Conservation (phyloP, 1,284 basidiomycete species). For the Apiotrichum montevideense region DNA sequence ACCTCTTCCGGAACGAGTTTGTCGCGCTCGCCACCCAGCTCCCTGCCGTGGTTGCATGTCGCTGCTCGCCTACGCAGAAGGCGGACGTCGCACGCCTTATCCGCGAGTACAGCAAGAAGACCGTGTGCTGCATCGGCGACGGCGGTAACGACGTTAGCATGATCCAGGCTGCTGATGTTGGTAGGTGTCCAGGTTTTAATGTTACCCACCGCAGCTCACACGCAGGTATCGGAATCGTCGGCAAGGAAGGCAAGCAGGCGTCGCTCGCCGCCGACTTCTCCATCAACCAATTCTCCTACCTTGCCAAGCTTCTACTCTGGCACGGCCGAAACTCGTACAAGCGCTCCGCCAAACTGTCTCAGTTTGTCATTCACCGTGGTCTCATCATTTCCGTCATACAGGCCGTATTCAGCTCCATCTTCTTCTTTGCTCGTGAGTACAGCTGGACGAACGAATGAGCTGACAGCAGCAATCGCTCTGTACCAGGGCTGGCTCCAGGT, state of each 20-base stretch:
- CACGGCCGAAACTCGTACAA: conserved; percentile 94
- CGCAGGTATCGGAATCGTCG: conserved; percentile 90
- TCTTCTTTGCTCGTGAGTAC: conserved; percentile 79
- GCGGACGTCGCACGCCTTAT: conserved; percentile 94
- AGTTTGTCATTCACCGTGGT: conserved; percentile 97
- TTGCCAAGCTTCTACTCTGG: conserved; percentile 87
- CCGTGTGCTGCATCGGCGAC: conserved; percentile 97
- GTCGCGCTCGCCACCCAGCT: conserved; percentile 93
- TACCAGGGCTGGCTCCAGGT: conserved; percentile 99
- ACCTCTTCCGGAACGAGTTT: conserved; percentile 86
- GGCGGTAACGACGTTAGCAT: conserved; percentile 96
- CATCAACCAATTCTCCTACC: conserved; percentile 88
- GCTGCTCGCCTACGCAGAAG: conserved; percentile 98
- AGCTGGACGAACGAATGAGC: too few relatives aligned
- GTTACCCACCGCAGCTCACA: not conserved
- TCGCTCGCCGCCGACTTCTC: conserved; percentile 97
- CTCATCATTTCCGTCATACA: conserved; percentile 97
- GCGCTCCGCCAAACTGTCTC: conserved; percentile 92
- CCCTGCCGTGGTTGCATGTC: conserved; percentile 92
- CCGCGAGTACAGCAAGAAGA: conserved; percentile 78
- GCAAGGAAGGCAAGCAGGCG: conserved; percentile 97
- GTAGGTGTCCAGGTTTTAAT: conserved; percentile 51
- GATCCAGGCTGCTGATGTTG: conserved; percentile 95
- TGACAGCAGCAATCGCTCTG: conserved; percentile 66
- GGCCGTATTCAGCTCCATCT: conserved; percentile 93